Conservation (phyloP, 1,284 basidiomycete genomes). For the Cryptococcus depauperatus region DNA sequence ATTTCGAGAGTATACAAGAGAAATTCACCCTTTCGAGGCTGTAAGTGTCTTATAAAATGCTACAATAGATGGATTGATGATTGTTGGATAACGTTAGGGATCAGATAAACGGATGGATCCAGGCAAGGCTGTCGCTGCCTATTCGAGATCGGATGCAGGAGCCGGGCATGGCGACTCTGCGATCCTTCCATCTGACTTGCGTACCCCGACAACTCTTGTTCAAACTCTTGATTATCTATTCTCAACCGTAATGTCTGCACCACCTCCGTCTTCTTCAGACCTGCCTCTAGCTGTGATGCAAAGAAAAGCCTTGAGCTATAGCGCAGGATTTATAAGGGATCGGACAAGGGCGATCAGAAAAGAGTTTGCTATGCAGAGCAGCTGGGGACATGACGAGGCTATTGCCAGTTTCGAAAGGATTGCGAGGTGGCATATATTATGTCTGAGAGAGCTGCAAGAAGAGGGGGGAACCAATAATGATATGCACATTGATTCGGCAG, state of each 20-base stretch:
- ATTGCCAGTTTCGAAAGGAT: slow-evolving; percentile 91
- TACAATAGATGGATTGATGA: background rate
- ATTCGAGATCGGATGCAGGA: slow-evolving; percentile 81
- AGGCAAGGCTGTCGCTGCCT: slow-evolving; percentile 81
- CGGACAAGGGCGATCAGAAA: slow-evolving; percentile 82
- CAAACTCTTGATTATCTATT: slow-evolving; percentile 88
- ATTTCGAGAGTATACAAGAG: slow-evolving; percentile 80
- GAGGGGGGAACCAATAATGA: slow-evolving; percentile 36
- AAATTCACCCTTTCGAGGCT: slow-evolving; percentile 77
- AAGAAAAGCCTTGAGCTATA: slow-evolving; percentile 52
- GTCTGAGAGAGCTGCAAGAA: slow-evolving; percentile 62
- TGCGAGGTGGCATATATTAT: slow-evolving; percentile 85
- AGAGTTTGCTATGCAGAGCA: slow-evolving; percentile 90
- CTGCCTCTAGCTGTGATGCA: slow-evolving; percentile 15
- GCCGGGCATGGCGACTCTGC: slow-evolving; percentile 35
- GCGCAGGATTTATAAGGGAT: slow-evolving; percentile 70
- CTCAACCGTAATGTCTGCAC: slow-evolving; percentile 62
- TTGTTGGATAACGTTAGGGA: slow-evolving; percentile 16
- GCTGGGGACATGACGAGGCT: slow-evolving; percentile 60
- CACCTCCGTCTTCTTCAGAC: slow-evolving; percentile 30
- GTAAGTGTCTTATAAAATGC: slow-evolving; percentile 49
- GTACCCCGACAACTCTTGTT: slow-evolving; percentile 76
- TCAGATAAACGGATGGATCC: slow-evolving; percentile 64
- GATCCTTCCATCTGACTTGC: slow-evolving; percentile 84
- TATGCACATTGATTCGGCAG: slow-evolving; percentile 41